phyloP scores from a whole-genome alignment of 2,329 filamentous ascomycete species.

The Sporothrix globosa region DNA sequence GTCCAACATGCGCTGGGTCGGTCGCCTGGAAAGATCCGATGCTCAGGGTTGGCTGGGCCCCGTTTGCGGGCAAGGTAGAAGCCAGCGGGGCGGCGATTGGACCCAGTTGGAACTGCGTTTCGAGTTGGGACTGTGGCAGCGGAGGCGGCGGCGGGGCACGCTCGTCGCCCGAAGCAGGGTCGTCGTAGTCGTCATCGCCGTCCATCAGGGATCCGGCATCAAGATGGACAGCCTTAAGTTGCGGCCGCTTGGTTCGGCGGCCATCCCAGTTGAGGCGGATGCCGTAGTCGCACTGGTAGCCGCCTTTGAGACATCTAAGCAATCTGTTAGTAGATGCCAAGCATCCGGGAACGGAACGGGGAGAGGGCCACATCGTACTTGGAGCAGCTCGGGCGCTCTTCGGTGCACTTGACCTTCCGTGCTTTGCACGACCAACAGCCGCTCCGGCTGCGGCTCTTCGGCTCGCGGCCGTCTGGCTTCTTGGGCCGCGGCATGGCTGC shows the following conservation, averaged over 20 bases:
- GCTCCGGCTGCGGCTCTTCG: slow-evolving; percentile 68
- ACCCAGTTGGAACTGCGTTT: slow-evolving; percentile 29
- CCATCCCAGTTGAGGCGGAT: slow-evolving; percentile 82
- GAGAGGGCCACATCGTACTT: slow-evolving; percentile 53
- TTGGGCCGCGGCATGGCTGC: slow-evolving; percentile 65
- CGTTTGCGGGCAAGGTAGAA: neutral
- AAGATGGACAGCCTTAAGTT: slow-evolving; percentile 42
- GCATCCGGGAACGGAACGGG: neutral
- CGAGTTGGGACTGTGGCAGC: slow-evolving; percentile 27
- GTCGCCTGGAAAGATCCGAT: slow-evolving; percentile 30
- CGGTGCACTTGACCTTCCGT: slow-evolving; percentile 74
- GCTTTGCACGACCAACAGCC: slow-evolving; percentile 79
- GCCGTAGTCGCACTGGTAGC: slow-evolving; percentile 77
- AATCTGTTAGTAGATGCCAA: neutral
- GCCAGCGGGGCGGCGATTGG: slow-evolving; percentile 25
- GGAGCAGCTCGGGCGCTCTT: slow-evolving; percentile 71
- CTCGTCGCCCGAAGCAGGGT: slow-evolving; percentile 2
- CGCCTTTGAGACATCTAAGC: slow-evolving; percentile 65
- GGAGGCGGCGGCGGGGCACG: slow-evolving; percentile 16
- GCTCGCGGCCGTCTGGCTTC: slow-evolving; percentile 64
- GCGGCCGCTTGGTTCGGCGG: slow-evolving; percentile 62
- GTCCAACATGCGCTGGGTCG: neutral
- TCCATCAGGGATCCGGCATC: slow-evolving; percentile 23
- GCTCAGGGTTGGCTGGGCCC: neutral
- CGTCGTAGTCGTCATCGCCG: slow-evolving; percentile 31